Evolutionary conservation across 139 green algal genomes (phyloP), one percentile per base, ranked within the genome.

Genomic region (Chara braunii): DNA sequence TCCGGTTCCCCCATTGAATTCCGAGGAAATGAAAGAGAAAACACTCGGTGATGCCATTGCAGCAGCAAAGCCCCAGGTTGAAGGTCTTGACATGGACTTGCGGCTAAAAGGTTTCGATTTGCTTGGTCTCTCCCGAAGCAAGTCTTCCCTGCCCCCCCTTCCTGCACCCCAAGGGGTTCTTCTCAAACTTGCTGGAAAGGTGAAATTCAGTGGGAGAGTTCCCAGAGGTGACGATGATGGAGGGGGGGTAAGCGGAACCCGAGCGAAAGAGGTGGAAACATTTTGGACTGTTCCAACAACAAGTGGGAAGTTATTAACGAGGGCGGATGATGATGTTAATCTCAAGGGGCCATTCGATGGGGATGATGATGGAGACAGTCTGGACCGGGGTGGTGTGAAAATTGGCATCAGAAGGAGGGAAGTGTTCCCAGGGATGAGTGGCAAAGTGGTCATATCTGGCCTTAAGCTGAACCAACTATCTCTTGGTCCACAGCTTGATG

Each of bases 41-140:
- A 63, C 32, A 51, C n/a, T n/a, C n/a, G n/a, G n/a, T n/a, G n/a
- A n/a, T n/a, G n/a, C n/a, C n/a, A n/a, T n/a, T n/a, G n/a, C n/a
- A n/a, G n/a, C n/a, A 58, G 32, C 50, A 30, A 61, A 59, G 11
- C 65, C 65, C 23, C 23, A 18, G 1, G 4, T 74, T 22, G 34
- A 59, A 29, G 84, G 67, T 5, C 26, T 54, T 4, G 72, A 86
- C 14, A 32, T 69, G 2, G 75, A 84, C 24, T 18, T 78, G 30
- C 44, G 28, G 12, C 50, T 90, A 35, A 65, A 75, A 32, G 79
- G 78, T 3, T 60, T 89, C 54, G 87, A 94, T 61, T 48, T 91
- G 12, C 48, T 89, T 66, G 78, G 81, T 0, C 64, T 92, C 11
- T 40, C 82, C 7, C 61, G 59, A 3, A 64, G 55, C 28, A 51